Evolutionary conservation across 345 rosid genomes (phyloP).

Genomic region (Populus simonii): DNA sequence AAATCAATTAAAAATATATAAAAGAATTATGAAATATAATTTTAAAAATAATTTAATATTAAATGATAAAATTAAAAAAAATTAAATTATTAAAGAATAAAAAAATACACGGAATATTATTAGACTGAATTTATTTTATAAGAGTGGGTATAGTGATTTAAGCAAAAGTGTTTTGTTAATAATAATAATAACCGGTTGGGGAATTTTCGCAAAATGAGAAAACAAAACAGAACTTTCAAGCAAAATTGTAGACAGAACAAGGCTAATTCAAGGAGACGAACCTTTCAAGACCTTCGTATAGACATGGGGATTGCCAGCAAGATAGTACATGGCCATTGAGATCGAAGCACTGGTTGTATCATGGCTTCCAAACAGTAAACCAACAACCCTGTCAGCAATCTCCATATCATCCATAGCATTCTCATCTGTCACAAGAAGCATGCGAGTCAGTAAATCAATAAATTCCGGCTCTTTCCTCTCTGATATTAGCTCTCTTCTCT

Average conservation of each 20-base stretch:
- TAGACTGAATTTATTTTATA: too few relatives aligned
- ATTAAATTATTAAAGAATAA: too few relatives aligned
- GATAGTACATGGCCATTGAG: background rate
- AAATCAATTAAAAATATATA: too few relatives aligned
- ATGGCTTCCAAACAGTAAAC: background rate
- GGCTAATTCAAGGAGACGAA: background rate
- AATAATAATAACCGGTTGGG: too few relatives aligned
- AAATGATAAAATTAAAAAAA: too few relatives aligned
- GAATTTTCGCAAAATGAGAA: too few relatives aligned
- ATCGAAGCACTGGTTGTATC: conserved; percentile 3
- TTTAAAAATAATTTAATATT: too few relatives aligned
- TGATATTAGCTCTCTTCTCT: background rate
- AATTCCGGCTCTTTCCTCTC: background rate
- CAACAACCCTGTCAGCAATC: background rate
- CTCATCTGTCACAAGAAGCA: background rate
- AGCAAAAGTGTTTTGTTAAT: too few relatives aligned
- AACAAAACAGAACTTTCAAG: too few relatives aligned
- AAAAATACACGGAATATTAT: too few relatives aligned
- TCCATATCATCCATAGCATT: background rate
- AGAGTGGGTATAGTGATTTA: too few relatives aligned
- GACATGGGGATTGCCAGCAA: conserved; percentile 5
- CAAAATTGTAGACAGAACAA: background rate
- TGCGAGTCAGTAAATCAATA: background rate
- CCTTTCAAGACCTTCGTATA: background rate
- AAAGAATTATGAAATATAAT: too few relatives aligned